Base-by-base conservation (phyloP, 345 rosid genomes). In the Salix purpurea region DNA sequence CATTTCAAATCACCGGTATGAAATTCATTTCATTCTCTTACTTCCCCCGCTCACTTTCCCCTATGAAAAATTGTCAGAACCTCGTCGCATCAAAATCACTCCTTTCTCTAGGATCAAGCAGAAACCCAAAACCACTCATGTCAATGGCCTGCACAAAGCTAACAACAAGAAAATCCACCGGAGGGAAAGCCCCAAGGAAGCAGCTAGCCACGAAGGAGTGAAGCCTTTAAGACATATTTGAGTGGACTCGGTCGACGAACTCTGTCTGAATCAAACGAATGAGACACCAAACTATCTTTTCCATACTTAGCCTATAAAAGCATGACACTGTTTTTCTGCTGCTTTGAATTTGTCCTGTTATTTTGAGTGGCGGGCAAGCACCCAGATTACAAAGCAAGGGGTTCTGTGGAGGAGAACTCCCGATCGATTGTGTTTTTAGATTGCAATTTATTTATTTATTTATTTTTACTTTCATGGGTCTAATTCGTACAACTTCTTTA, bases 231-330 rank as follows among this genome's bases (percentile, higher is more conserved):
- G 36, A 34, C 36, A 4, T 34, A 34, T 34, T 34, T 96, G 77
- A 96, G 93, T 0, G 99, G 96, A 78, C 98, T 93, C 67, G 96
- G 91, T 18, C 75, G 89, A 28, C 88, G 89, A 54, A 88, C 82
- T 50, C 85, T 80, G 46, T 86, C 90, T 5, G 98, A 83, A 84
- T 93, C 88, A 65, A 96, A 96, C 62, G 97, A 89, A 88, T 95
- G 99, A 32, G 99, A 89, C 9, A 93, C 87, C 18, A 93, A 78
- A 65, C 99, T 34, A 34, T 34, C 36, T 34, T 34, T 34, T 4
- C 36, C 36, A 34, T 32, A 4, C 36, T 4, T 4, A 4, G 36
- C 36, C 36, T 32, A 32, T 32, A 32, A 32, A 32, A 32, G 36
- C 36, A 32, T 32, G 34, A 32, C 34, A 32, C 34, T 32, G 36